These are phyloP conservation scores for Calonectria pseudoreteaudii DNA, from an alignment of 2,329 filamentous ascomycete genomes.

Conservation along the genomic window DNA sequence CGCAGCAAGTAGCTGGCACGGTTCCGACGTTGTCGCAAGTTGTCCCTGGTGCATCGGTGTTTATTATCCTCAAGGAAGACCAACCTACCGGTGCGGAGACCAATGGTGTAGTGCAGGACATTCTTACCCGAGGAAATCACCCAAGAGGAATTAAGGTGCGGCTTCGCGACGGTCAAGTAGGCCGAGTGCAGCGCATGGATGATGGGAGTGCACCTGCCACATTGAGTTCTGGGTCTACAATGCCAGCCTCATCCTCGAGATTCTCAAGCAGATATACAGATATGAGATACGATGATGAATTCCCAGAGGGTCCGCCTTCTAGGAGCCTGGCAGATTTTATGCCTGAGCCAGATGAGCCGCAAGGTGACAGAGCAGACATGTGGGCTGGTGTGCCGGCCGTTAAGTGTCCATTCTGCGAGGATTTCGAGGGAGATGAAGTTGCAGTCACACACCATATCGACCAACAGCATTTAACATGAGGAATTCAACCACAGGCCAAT, in stretches of 20 bases:
- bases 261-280: slow-evolving; percentile 50
- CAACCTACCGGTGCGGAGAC: slow-evolving; percentile 81
- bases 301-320: slow-evolving; percentile 52
- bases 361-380: slow-evolving; percentile 7
- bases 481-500: not conserved
- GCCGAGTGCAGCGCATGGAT: slow-evolving; percentile 76
- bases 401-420: slow-evolving; percentile 74
- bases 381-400: slow-evolving; percentile 29
- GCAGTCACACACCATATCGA: slow-evolving; percentile 77
- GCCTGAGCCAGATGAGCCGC: slow-evolving; percentile 51
- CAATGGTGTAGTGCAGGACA: slow-evolving; percentile 71
- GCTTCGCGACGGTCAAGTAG: slow-evolving; percentile 76
- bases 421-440: slow-evolving; percentile 75
- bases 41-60: slow-evolving; percentile 71
- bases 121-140: slow-evolving; percentile 80
- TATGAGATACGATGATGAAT: slow-evolving; percentile 50
- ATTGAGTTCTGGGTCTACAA: not conserved
- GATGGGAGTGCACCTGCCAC: slow-evolving; percentile 25
- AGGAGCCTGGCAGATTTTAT: slow-evolving; percentile 59
- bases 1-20: slow-evolving; percentile 49
- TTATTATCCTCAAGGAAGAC: slow-evolving; percentile 81
- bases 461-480: slow-evolving; percentile 45
- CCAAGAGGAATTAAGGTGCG: slow-evolving; percentile 84
- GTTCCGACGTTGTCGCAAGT: slow-evolving; percentile 66
- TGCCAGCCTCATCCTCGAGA: slow-evolving; percentile 31